These are phyloP conservation scores for Saccharomycopsis vini DNA, from an alignment of 805 yeast genomes.

Conservation along the genomic window DNA sequence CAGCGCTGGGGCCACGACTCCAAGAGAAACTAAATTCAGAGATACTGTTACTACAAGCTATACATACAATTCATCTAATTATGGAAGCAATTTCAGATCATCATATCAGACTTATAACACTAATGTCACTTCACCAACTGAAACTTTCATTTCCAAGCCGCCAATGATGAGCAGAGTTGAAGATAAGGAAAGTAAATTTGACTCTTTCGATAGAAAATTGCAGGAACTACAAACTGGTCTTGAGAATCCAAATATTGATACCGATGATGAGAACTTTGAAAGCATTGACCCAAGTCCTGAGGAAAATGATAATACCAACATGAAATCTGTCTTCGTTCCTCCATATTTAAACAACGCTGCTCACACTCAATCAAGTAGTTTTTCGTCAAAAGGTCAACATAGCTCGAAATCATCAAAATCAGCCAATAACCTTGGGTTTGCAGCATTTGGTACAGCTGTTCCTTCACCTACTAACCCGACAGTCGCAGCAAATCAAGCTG, in stretches of 20 bases:
- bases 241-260: not conserved
- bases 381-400: slow-evolving; percentile 16
- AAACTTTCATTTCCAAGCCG: slow-evolving; percentile 1
- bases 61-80: slow-evolving; percentile 11
- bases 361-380: slow-evolving; percentile 15
- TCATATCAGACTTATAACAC: slow-evolving; percentile 16
- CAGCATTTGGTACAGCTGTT: slow-evolving; percentile 15
- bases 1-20: not conserved
- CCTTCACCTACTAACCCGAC: slow-evolving; percentile 14
- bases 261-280: slow-evolving; percentile 9
- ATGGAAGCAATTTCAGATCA: slow-evolving; percentile 11
- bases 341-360: slow-evolving; percentile 20
- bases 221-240: slow-evolving; percentile 13
- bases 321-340: slow-evolving; percentile 15
- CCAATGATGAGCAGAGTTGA: not conserved
- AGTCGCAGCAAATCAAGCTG: slow-evolving; percentile 5
- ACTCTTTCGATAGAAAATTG: slow-evolving; percentile 12
- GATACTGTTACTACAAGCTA: slow-evolving; percentile 15
- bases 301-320: not conserved
- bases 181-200: slow-evolving; percentile 10
- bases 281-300: not conserved
- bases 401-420: slow-evolving; percentile 15
- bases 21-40: slow-evolving; percentile 1
- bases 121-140: slow-evolving; percentile 15
- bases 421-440: slow-evolving; percentile 12